Evolutionary conservation across 108 stramenopile genomes (phyloP), one percentile per base, ranked within the genome.

Genomic region (Seminavis robusta): DNA sequence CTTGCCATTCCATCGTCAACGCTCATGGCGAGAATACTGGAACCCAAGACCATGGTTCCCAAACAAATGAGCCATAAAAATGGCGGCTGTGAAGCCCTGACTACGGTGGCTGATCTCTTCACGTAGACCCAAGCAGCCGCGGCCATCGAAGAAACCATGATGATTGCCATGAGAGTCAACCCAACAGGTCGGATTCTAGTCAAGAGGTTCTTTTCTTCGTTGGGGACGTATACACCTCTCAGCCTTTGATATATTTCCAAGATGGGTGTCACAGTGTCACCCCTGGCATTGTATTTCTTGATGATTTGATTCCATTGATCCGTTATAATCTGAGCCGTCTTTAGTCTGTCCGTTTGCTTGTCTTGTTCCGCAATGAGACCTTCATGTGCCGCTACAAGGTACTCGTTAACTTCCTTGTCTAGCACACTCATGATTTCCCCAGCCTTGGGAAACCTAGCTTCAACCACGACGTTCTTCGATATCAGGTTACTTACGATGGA

Each of bases 41-140:
- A 13, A 8, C 48, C 60, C 34, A 77, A 63, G 13, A 77, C 36
- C 26, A 69, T 64, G 1, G 64, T 52, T 28, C 76, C 76, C 3
- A 26, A n/a, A 37, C 67, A 69, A 36, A 77, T 50, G 40, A 55
- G 25, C 8, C 48, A 9, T 20, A 76, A 32, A 28, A 71, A 76
- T 2, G 41, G 11, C 19, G 74, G 73, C 37, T 74, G 73, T 33
- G 55, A 59, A 13, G 13, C 13, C 36, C 54, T 50, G 30, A 70
- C 29, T n/a, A 70, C 69, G 25, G 57, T 8, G 7, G 25, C 24
- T 4, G 32, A 44, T 1, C 65, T 58, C 17, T 76, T 48, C 7
- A 32, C 28, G 28, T 47, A 37, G 13, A 40, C 47, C 58, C 62
- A 70, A 4, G 56, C 10, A 7, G 21, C 47, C 33, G 54, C 67